Percentiles rank a stretch among this genome's conserved stretches.
Evolutionary conservation across 305 asterid species (phyloP).

Genomic region (Andrographis paniculata): DNA sequence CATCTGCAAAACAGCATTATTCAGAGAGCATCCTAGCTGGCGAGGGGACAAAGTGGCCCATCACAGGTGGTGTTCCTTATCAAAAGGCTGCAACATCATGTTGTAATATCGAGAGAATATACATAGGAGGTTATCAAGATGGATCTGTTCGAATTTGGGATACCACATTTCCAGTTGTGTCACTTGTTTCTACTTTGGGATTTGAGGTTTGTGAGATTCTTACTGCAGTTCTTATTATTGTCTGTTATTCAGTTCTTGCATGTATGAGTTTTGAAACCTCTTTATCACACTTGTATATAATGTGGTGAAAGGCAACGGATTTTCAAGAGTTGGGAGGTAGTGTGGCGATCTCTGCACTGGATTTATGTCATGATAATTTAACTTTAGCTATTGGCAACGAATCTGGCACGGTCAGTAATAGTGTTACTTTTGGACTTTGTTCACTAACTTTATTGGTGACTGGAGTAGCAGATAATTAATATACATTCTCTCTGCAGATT

Average conservation of each 20-base stretch:
- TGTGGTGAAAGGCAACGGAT: conserved; percentile 45
- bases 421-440: conserved; percentile 9
- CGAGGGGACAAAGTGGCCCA: conserved; percentile 59
- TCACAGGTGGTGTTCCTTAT: conserved; percentile 66
- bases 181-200: conserved; percentile 46
- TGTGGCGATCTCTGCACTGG: conserved; percentile 66
- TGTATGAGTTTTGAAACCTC: conserved; percentile 12
- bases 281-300: conserved; percentile 16
- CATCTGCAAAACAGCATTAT: conserved; percentile 37
- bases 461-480: neutral
- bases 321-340: conserved; percentile 46
- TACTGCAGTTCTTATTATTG: conserved; percentile 14
- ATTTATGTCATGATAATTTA: conserved; percentile 46
- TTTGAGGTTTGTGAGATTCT: conserved; percentile 49
- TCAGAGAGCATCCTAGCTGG: conserved; percentile 26
- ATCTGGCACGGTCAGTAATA: conserved; percentile 63
- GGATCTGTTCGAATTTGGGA: conserved; percentile 89
- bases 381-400: conserved; percentile 82
- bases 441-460: conserved; percentile 16
- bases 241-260: conserved; percentile 9
- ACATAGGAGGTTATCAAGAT: conserved; percentile 88
- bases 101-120: conserved; percentile 47
- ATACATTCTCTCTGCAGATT: conserved; percentile 38
- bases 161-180: conserved; percentile 70
- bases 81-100: conserved; percentile 39